Conservation (phyloP, 164 flowering plant species). For the Liriodendron chinense region DNA sequence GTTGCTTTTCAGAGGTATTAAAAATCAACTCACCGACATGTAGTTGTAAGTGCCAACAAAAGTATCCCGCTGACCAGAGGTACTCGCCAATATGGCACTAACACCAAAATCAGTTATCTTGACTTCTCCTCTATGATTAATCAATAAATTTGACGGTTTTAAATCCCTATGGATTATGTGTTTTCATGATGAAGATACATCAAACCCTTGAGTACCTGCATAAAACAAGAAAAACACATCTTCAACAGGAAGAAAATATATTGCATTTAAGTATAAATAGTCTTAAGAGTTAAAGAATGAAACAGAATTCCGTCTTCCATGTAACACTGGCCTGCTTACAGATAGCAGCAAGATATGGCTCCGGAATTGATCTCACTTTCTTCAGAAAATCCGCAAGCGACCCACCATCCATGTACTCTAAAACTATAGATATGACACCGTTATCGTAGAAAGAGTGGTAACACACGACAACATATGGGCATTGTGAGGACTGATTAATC, state of each 20-base stretch:
- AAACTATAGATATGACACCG: conserved; percentile 78
- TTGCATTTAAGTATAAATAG: not conserved
- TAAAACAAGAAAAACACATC: conserved; percentile 3
- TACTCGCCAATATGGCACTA: conserved; percentile 70
- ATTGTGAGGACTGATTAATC: conserved; percentile 85
- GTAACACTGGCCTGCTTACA: conserved; percentile 68
- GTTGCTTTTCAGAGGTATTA: not conserved
- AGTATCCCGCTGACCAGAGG: conserved; percentile 78
- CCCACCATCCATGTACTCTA: conserved; percentile 99
- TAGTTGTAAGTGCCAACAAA: conserved; percentile 90
- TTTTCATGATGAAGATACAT: conserved; percentile 83
- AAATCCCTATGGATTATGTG: conserved; percentile 93
- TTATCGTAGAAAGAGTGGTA: conserved; percentile 86
- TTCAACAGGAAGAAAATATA: not conserved
- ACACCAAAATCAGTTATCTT: conserved; percentile 99
- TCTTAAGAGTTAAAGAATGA: not conserved
- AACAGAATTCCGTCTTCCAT: not conserved
- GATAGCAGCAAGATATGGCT: conserved; percentile 83
- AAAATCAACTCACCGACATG: conserved; percentile 81
- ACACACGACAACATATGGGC: conserved; percentile 82
- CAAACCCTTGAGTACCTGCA: conserved; percentile 90
- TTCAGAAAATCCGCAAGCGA: conserved; percentile 83
- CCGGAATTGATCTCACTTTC: conserved; percentile 74
- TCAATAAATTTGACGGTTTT: conserved; percentile 87
- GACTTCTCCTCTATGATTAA: conserved; percentile 91